These are phyloP conservation scores for Mrakia gelida DNA, from an alignment of 768 basidiomycete genomes.

Conservation along the genomic window DNA sequence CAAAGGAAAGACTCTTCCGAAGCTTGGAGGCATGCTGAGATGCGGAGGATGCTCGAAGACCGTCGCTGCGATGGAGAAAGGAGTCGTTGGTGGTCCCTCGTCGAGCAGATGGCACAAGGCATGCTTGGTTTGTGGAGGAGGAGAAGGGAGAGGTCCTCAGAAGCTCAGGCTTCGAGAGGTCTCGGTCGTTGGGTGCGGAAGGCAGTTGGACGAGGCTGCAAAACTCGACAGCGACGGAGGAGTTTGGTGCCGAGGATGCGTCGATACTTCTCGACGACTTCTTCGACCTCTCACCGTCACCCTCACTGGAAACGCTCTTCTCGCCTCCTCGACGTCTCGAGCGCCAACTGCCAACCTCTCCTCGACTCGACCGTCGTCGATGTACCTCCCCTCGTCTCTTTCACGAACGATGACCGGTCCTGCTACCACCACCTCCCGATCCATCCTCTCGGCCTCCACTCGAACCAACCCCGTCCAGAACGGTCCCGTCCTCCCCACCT, in stretches of 20 bases:
- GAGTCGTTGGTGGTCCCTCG: background rate
- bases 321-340: background rate
- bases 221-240: slow-evolving; percentile 11
- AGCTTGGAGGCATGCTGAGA: slow-evolving; percentile 7
- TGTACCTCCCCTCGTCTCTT: background rate
- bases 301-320: background rate
- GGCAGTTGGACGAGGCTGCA: slow-evolving; percentile 11
- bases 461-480: background rate
- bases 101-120: slow-evolving; percentile 14
- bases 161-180: background rate
- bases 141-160: slow-evolving; percentile 5
- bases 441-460: background rate
- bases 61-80: background rate
- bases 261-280: slow-evolving; percentile 2
- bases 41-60: slow-evolving; percentile 2
- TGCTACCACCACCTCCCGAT: background rate
- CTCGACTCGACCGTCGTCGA: background rate
- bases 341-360: background rate
- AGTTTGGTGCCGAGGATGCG: slow-evolving; percentile 19
- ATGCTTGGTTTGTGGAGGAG: slow-evolving; percentile 22
- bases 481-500: background rate
- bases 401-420: background rate
- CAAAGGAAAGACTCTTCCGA: background rate
- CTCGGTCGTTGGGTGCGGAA: slow-evolving; percentile 5
- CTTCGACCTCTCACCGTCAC: background rate